Conservation (phyloP, 2,329 filamentous ascomycete genomes). For the Nemania bipapillata region DNA sequence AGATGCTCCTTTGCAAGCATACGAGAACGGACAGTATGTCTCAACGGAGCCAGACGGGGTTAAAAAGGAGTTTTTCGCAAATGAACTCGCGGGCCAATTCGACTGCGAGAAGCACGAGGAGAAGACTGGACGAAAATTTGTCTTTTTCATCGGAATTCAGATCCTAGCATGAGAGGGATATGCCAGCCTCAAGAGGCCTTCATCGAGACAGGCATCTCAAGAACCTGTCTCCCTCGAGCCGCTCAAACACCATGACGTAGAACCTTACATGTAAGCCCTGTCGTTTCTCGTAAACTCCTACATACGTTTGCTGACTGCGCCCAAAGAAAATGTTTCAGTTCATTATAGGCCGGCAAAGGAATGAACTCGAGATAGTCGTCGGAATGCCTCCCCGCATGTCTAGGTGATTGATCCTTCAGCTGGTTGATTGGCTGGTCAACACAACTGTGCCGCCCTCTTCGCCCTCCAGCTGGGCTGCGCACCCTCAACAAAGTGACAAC, state of each 20-base stretch:
- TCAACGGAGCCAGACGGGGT: background rate
- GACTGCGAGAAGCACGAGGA: background rate
- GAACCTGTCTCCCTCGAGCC: background rate
- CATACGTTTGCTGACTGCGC: background rate
- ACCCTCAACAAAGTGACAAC: no score
- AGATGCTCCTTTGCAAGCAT: constrained; percentile 1
- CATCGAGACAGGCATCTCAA: background rate
- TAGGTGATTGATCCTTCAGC: no score
- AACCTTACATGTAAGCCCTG: background rate
- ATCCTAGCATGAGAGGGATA: background rate
- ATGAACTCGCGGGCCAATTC: background rate
- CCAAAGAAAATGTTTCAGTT: background rate
- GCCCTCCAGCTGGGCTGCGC: no score
- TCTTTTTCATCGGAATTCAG: background rate
- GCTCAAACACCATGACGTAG: background rate
- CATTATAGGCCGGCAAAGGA: background rate
- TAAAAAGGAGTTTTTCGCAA: background rate
- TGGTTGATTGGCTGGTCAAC: no score
- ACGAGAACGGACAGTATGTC: background rate
- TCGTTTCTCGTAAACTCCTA: background rate
- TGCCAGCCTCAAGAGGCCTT: background rate
- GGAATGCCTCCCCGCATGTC: no score
- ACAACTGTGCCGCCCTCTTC: no score
- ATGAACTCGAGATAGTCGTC: no score
- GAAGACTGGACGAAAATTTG: background rate